A percentile compares a stretch with the other conserved stretches of the same genome.
phyloP scores from a whole-genome alignment of 2,329 filamentous ascomycete genomes.

The Colletotrichum liaoningense region DNA sequence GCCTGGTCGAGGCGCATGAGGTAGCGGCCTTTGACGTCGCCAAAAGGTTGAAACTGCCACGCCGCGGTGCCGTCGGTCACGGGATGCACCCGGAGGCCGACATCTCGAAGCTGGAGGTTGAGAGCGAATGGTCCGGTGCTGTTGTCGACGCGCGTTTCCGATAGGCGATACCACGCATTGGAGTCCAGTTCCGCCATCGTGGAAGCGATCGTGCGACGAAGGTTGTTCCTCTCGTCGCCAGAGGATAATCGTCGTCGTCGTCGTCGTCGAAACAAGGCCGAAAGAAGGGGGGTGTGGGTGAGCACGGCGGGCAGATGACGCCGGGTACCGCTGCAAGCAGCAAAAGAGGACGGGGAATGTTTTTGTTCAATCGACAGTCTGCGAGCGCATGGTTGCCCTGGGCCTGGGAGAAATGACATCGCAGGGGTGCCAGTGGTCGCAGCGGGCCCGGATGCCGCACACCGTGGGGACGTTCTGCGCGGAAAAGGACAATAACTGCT shows the following conservation, averaged over 20 bases:
- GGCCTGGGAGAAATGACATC: constrained; percentile 30
- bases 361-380: constrained; percentile 26
- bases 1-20: constrained; percentile 44
- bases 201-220: constrained; percentile 4
- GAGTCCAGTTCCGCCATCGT: constrained; percentile 41
- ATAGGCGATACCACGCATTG: constrained; percentile 50
- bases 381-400: constrained; percentile 17
- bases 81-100: constrained; percentile 40
- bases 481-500: constrained; percentile 15
- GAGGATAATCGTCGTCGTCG: neutral
- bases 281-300: constrained; percentile 14
- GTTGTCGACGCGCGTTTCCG: constrained; percentile 47
- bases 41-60: constrained; percentile 46
- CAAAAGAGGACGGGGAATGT: constrained; percentile 25
- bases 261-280: constrained; percentile 13
- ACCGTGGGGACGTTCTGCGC: constrained; percentile 7
- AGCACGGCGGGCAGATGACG: constrained; percentile 6
- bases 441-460: constrained; percentile 13
- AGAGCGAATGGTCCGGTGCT: constrained; percentile 39
- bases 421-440: constrained; percentile 15
- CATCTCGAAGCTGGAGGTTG: constrained; percentile 38
- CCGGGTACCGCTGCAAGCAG: constrained; percentile 26
- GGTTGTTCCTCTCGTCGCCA: constrained; percentile 3
- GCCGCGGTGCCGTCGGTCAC: constrained; percentile 32
- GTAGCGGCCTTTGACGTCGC: constrained; percentile 43